phyloP scores from a whole-genome alignment of 139 green algal species.

The Coelastrella sp. region DNA sequence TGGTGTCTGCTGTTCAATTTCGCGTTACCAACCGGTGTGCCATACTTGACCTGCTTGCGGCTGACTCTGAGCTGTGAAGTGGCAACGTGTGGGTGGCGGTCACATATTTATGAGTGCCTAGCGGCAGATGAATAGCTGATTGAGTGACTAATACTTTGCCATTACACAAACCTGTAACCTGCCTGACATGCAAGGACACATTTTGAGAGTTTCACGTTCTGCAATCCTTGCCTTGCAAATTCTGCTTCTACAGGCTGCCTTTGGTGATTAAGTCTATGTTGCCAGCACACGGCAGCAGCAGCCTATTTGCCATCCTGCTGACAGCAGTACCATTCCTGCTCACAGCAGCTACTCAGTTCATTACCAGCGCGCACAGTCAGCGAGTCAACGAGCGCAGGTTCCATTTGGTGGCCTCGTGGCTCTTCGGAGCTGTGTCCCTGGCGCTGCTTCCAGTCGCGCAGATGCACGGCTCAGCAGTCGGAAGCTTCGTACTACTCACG shows the following conservation, averaged over 20 bases:
- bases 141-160: too few relatives aligned
- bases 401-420: slow-evolving; percentile 24
- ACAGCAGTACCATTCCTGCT: slow-evolving; percentile 6
- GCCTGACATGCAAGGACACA: too few relatives aligned
- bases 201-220: too few relatives aligned
- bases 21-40: too few relatives aligned
- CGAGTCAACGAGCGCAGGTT: slow-evolving; percentile 33
- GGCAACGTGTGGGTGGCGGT: too few relatives aligned
- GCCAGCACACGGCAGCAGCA: neutral
- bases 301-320: slow-evolving; percentile 12
- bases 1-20: too few relatives aligned
- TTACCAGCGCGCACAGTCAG: slow-evolving; percentile 28
- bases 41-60: too few relatives aligned
- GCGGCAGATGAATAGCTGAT: too few relatives aligned
- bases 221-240: too few relatives aligned
- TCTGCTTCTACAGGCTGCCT: neutral
- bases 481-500: slow-evolving; percentile 17
- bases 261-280: slow-evolving; percentile 26
- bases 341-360: neutral
- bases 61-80: too few relatives aligned
- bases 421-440: neutral
- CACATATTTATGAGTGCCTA: too few relatives aligned
- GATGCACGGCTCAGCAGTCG: neutral
- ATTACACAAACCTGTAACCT: too few relatives aligned
- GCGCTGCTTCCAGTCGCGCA: slow-evolving; percentile 26